Evolutionary conservation across 441 rosid genomes (phyloP).

Genomic region (Adansonia gregorii): DNA sequence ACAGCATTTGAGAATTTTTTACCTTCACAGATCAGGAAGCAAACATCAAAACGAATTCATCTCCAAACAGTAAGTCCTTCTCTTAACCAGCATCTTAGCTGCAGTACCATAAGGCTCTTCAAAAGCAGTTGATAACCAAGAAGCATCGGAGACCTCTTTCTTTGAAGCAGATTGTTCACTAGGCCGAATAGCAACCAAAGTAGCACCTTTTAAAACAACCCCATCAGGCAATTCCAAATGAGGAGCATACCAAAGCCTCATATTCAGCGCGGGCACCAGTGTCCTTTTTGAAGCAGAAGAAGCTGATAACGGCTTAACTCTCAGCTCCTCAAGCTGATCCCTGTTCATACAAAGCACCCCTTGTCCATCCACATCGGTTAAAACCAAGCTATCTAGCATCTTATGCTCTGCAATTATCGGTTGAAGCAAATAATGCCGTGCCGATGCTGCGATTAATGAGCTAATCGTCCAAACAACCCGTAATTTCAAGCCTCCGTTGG

Average conservation of each 20-base stretch:
- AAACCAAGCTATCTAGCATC: conserved; percentile 76
- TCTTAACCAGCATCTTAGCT: conserved; percentile 77
- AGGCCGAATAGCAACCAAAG: conserved; percentile 90
- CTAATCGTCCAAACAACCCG: conserved; percentile 96
- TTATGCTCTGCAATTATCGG: conserved; percentile 86
- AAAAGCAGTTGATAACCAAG: conserved; percentile 76
- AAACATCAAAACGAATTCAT: conserved; percentile 86
- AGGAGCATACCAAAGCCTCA: conserved; percentile 96
- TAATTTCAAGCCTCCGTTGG: conserved; percentile 87
- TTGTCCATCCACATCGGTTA: conserved; percentile 86
- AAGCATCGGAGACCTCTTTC: conserved; percentile 64
- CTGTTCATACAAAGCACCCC: conserved; percentile 88
- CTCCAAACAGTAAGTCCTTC: conserved; percentile 88
- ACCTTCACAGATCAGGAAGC: conserved; percentile 46
- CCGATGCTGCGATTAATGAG: conserved; percentile 87
- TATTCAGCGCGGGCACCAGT: conserved; percentile 84
- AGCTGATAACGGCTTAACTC: conserved; percentile 82
- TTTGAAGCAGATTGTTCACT: conserved; percentile 59
- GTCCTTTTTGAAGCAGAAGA: conserved; percentile 91
- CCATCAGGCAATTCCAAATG: conserved; percentile 77
- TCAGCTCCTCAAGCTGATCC: conserved; percentile 87
- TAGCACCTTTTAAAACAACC: conserved; percentile 77
- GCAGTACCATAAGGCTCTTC: conserved; percentile 90
- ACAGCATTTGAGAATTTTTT: conserved; percentile 20
- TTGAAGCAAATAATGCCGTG: conserved; percentile 86